Evolutionary conservation across 306 rosid species (phyloP), one percentile per base, ranked within the genome.

Genomic region (Cercis canadensis): DNA sequence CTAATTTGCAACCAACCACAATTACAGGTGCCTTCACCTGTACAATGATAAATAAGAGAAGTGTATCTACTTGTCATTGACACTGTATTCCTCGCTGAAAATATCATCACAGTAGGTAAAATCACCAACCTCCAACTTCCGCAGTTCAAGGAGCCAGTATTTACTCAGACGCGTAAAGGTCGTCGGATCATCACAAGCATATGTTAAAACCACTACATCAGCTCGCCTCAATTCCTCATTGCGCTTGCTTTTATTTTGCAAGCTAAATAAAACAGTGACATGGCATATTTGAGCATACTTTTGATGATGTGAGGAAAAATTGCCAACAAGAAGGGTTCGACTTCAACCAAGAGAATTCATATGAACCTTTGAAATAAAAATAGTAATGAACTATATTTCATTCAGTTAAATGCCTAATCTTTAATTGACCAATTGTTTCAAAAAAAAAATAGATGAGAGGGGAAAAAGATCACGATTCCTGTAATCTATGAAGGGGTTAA

Each of bases 171-270:
- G 92, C 19, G 57, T 37, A 69, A 87, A 83, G 11, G 92, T 84
- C 39, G 32, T 37, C 0, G 87, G 85, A 53, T 90, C 88, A 72
- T 90, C 91, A 79, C 97, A 90, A 9, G 96, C 92, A 57, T 93
- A 93, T 11, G 96, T 90, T 59, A 90, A 67, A 62, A 93, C 78
- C 55, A 90, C 92, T 5, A 53, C 97, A 84, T 93, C 97, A 39
- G 98, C 97, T 43, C 81, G 84, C 84, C 74, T 87, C 82, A 93
- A 62, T 57, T 93, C 97, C 61, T 93, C 93, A 46, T 86, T 81
- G 46, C 88, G 87, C 80, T 90, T 93, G 41, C 64, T 54, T 65
- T 66, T 83, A 67, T 76, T 85, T 53, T 93, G 97, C 87, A 77
- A 63, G 73, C 98, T 93, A 81, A 78, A 36, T 29, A 14, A 31